Evolutionary conservation across 768 basidiomycete genomes (phyloP), one percentile per base, ranked within the genome.

Genomic region (Russula griseocarnosa): DNA sequence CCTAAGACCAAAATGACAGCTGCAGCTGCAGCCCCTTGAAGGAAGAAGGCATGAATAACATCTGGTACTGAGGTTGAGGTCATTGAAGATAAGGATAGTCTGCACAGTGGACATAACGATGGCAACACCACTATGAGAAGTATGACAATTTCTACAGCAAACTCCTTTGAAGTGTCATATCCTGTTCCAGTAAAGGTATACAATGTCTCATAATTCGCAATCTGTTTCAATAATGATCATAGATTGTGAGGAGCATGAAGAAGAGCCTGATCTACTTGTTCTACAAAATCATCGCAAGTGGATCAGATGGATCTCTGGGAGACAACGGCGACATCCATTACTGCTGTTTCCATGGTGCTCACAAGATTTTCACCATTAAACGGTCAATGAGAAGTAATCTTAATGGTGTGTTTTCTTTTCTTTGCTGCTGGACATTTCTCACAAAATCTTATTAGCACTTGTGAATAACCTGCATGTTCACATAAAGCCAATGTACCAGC

Each of bases 321-420:
- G 38, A 55, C 5, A 8, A 28, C 11, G 55, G 40, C 14, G 24
- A 55, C 5, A 8, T 55, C 3, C 54, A 55, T 18, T 55, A 55
- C 2, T 18, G 5, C 20, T 56, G 55, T 14, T 14, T 56, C n/a
- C 55, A 56, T 28, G 42, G 42, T 14, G 10, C 22, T 18, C 55
- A 56, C 28, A 56, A 46, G 28, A n/a, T 56, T 11, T 56, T 28
- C 32, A 56, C 42, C 3, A 56, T 56, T 7, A 34, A 57, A 6
- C 34, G 9, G 14, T 30, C 11, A 8, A 57, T 57, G 56, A 57
- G 30, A 34, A 32, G 42, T 2, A 57, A 57, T 20, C 18, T 57
- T 22, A 46, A 47, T 34, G 30, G 44, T 47, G 13, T 1, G 18
- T 49, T 24, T 24, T 55, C 30, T 9, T 28, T 40, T 42, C 5